Evolutionary conservation across 2,329 filamentous ascomycete genomes (phyloP), one percentile per base, ranked within the genome.

Genomic region (Ophiosphaerella korrae): DNA sequence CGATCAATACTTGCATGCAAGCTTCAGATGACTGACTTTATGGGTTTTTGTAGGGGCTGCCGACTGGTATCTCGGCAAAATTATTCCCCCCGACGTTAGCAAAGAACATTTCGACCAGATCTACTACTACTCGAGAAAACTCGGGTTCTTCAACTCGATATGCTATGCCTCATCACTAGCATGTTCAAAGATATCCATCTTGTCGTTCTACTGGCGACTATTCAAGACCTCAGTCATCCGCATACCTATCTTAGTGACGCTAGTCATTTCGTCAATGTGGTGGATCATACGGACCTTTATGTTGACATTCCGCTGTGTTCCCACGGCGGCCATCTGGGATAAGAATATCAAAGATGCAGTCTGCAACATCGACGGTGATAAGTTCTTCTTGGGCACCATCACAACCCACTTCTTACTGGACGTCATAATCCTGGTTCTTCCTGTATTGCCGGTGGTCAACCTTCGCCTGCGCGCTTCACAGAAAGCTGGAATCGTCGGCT

Each of bases 241-340:
- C 9, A 42, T 50, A 21, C 41, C 48, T 18, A 50, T 50, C 9
- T 7, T 50, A 23, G 21, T 50, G 12, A 13, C 39, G 24, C 21
- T 46, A 40, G 36, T 23, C 39, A 40, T 40, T 29, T 39, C 44
- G 16, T 8, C 31, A 6, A 35, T 42, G 13, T 50, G 48, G 48
- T 32, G 42, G 41, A 50, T 50, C 29, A n/a, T 50, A 7, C 48
- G 48, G 9, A 52, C 44, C 2, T 45, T 52, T 29, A 52, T 52
- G 50, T 35, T 52, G 14, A 48, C 33, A n/a, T 52, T 52, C 12
- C 44, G 49, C 13, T 52, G 49, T 16, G 44, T 52, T 9, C 49
- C 49, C 21, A 48, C 39, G 13, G 34, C 24, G 7, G 39, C 49
- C 13, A 48, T 52, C 40, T 52, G 49, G 49, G 39, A 48, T 40